Conservation (phyloP, 805 yeast genomes). For the Wickerhamomyces mucosus region DNA sequence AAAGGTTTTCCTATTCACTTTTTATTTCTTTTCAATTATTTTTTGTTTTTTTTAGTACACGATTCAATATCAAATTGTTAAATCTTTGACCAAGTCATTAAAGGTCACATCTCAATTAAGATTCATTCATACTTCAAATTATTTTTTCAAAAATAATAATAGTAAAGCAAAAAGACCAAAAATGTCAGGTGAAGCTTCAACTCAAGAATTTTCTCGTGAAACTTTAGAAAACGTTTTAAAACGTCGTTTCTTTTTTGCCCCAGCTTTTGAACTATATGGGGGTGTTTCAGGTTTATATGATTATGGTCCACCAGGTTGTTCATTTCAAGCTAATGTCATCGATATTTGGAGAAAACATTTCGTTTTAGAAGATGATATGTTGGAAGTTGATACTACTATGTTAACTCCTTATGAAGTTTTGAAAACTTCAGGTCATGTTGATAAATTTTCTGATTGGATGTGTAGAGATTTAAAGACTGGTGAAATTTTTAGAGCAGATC, state of each 20-base stretch:
- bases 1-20: no score
- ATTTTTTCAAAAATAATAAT: no score
- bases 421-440: constrained; percentile 99
- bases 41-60: no score
- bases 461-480: constrained; percentile 92
- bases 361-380: constrained; percentile 95
- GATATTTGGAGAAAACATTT: constrained; percentile 98
- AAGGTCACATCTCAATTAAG: no score
- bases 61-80: no score
- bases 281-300: constrained; percentile 98
- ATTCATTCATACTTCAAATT: no score
- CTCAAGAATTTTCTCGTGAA: constrained; percentile 64
- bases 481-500: constrained; percentile 98
- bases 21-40: no score
- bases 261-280: constrained; percentile 95
- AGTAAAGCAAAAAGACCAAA: constrained; percentile 8
- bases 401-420: constrained; percentile 95
- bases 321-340: constrained; percentile 89
- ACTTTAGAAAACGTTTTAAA: constrained; percentile 82
- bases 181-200: constrained; percentile 13
- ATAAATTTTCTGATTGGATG: constrained; percentile 99
- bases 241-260: constrained; percentile 95
- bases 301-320: constrained; percentile 99
- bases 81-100: no score
- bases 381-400: constrained; percentile 97